Conservation (phyloP, 441 rosid genomes). For the Adansonia rubrostipa region DNA sequence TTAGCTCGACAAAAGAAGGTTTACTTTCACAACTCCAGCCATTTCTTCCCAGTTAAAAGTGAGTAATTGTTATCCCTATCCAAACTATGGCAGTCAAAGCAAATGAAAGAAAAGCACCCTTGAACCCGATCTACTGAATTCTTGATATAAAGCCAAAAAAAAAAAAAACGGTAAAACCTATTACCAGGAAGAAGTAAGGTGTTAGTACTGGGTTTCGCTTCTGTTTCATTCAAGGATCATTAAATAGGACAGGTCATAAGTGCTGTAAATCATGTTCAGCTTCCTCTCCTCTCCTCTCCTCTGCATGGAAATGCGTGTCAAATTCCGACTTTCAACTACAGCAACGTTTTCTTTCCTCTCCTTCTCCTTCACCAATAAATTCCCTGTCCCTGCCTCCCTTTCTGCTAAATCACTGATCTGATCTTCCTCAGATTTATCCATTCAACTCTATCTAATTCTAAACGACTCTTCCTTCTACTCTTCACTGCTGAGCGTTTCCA, state of each 20-base stretch:
- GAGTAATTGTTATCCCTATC: slow-evolving; percentile 24
- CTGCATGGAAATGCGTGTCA: slow-evolving; percentile 38
- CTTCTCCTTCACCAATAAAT: slow-evolving; percentile 24
- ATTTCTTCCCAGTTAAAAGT: neutral
- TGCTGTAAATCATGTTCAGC: neutral
- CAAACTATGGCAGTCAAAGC: slow-evolving; percentile 15
- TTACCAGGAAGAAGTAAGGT: neutral
- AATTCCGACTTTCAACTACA: neutral
- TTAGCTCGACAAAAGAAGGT: slow-evolving; percentile 2
- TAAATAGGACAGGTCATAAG: slow-evolving; percentile 41
- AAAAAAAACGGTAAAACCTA: neutral
- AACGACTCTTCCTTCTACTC: neutral
- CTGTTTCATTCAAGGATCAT: slow-evolving; percentile 14
- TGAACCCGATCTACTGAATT: neutral
- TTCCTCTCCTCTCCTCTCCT: slow-evolving; percentile 5
- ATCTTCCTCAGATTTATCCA: slow-evolving; percentile 11
- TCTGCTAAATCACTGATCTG: neutral
- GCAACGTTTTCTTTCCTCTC: slow-evolving; percentile 14
- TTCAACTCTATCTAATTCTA: neutral
- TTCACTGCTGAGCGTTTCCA: too few relatives aligned
- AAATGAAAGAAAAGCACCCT: neutral
- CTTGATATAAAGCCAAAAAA: too few relatives aligned
- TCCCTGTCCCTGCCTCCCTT: neutral
- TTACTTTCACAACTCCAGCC: slow-evolving; percentile 4
- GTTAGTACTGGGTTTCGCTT: neutral